A percentile compares a stretch with the other conserved stretches of the same genome.
These are phyloP conservation scores for Diaporthe batatas DNA, from an alignment of 2,329 filamentous ascomycete genomes.

Conservation along the genomic window DNA sequence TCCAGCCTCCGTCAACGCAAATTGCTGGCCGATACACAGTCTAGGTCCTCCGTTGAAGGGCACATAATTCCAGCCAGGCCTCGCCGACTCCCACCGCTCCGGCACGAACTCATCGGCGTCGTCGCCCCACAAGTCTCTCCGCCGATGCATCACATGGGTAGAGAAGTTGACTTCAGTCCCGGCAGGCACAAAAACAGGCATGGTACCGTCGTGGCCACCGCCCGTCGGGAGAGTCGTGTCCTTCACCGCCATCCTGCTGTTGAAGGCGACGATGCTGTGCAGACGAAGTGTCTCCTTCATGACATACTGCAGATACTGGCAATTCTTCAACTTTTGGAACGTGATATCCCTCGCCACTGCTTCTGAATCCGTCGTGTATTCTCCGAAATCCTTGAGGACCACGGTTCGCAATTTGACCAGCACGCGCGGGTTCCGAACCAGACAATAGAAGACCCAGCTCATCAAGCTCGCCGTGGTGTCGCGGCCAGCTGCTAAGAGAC, in stretches of 20 bases:
- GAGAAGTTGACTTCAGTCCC: constrained; percentile 18
- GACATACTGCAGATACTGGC: constrained; percentile 59
- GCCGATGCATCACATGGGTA: constrained; percentile 6
- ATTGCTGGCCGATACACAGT: constrained; percentile 5
- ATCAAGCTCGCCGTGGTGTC: constrained; percentile 15
- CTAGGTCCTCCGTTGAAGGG: constrained; percentile 22
- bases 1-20: constrained; percentile 12
- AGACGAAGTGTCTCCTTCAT: constrained; percentile 54
- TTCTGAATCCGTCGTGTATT: constrained; percentile 24
- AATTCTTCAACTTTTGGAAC: constrained; percentile 56
- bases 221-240: neutral
- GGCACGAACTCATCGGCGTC: constrained; percentile 4
- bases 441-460: constrained; percentile 20
- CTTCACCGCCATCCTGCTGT: constrained; percentile 35
- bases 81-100: constrained; percentile 12
- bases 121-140: constrained; percentile 21
- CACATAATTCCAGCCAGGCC: neutral
- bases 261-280: constrained; percentile 37
- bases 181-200: neutral
- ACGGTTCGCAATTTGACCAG: constrained; percentile 43
- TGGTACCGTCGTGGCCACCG: neutral
- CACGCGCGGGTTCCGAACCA: constrained; percentile 44
- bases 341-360: constrained; percentile 48
- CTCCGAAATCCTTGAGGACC: neutral
- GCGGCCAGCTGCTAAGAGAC: neutral